Base-by-base conservation (phyloP, 192 early-diverging fungal genomes). In the Umbelopsis isabellina region DNA sequence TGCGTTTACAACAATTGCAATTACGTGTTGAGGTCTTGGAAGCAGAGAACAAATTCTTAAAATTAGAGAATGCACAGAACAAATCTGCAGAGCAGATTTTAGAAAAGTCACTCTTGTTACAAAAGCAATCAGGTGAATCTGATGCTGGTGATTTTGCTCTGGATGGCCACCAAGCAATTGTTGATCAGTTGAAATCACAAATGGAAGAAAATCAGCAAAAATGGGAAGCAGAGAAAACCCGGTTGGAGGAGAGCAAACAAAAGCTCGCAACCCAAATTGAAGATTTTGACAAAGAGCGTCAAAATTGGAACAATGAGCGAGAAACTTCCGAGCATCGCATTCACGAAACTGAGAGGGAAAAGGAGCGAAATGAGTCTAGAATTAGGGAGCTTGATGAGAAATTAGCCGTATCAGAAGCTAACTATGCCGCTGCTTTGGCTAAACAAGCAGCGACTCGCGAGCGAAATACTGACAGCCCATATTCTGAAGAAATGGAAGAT, bases 11-110 rank as follows among this genome's bases (percentile, higher is more conserved):
- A 49, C 86, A 90, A 58, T 75, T 91, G 21, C 84, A 85, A 49
- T 68, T 88, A 37, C 83, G 88, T 20, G 81, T 91, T 44, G 89
- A 91, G 30, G 84, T 88, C 51, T 81, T 91, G 9, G 86, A 91
- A 65, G 88, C 89, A 0, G 89, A 93, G 69, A 93, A 93, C 66
- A 84, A 84, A 41, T 77, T 87, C 23, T 77, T 93, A 41, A 88
- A 89, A 41, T 76, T 90, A 0, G 86, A 91, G 67, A 85, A 87
- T 51, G 83, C 81, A 21, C 88, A 92, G 66, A 86, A 86, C 45
- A 87, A 85, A 61, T 68, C 49, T 21, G 85, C 84, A 1, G 81
- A 89, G 33, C 85, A 87, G 55, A 81, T 89, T 75, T 65, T 89
- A 0, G 86, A 85, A 27, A 67, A 76, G 21, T 75, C 73, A 0